Base-by-base conservation (phyloP, 1,139 yeast genomes). In the Lizanozyma gosingica region DNA sequence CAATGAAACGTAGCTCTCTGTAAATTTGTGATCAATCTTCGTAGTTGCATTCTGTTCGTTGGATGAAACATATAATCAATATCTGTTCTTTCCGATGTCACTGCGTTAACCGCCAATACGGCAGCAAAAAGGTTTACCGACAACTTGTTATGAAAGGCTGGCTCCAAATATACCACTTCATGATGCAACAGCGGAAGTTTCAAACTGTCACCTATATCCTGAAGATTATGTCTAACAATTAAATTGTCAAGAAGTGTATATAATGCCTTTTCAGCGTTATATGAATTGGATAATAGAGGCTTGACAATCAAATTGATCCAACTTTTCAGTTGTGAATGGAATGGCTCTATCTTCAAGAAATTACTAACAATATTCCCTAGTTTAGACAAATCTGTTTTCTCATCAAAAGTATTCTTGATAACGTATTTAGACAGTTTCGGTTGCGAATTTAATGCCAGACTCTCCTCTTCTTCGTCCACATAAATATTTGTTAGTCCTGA, bases 1-100 rank as follows among this genome's bases (percentile, higher is more conserved):
- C 88, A 82, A 50, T 78, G 79, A 51, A 81, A 80, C 0, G 88
- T 78, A 1, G 84, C 79, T 43, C 81, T 64, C 53, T 78, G 84
- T 36, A 81, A 54, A 50, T 82, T 81, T 2, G 75, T 69, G 8
- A 81, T 70, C 48, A 81, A 65, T 38, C 80, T 57, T 45, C 81
- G 61, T 37, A 81, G 56, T 45, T 79, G 80, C 33, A 55, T 60
- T 36, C 76, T 63, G 48, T 80, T 80, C 0, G 71, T 56, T 0
- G 79, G 73, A 58, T 80, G 81, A 51, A 81, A 80, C 84, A 82
- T 78, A 54, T 78, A 82, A 55, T 82, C 88, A 33, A 71, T 64
- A 47, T 76, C 90, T 14, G 67, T 71, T 38, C 87, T 57, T 51
- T 80, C 86, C 0, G 87, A 80, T 2, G 86, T 76, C 2, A 81